A percentile compares a stretch with the other conserved stretches of the same genome.
These are phyloP conservation scores for Volvox africanus DNA, from an alignment of 139 green algal species.

Conservation along the genomic window DNA sequence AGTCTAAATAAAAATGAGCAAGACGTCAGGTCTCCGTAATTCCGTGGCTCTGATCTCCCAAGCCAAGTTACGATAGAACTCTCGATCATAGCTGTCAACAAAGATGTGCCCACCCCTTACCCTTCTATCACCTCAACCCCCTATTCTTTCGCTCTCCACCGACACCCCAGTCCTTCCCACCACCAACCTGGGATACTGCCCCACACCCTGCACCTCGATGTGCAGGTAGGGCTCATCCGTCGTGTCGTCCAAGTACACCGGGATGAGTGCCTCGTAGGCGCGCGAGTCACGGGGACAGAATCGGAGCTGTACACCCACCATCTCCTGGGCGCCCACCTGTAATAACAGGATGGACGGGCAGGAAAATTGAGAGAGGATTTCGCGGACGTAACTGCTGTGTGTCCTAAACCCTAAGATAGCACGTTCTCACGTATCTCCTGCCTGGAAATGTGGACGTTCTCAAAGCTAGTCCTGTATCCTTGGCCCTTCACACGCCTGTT, in stretches of 20 bases:
- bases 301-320: slow-evolving; percentile 48
- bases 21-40: no score
- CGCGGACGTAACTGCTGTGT: no score
- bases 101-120: no score
- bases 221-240: slow-evolving; percentile 58
- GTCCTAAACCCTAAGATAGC: no score
- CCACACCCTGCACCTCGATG: slow-evolving; percentile 50
- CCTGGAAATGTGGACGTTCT: no score
- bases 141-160: background rate
- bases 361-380: background rate
- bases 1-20: no score
- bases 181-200: slow-evolving; percentile 41
- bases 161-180: background rate
- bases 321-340: slow-evolving; percentile 35
- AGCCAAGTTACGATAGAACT: no score
- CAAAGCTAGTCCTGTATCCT: no score
- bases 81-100: no score
- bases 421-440: no score
- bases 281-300: slow-evolving; percentile 68
- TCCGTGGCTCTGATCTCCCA: no score
- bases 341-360: background rate
- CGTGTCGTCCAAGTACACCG: slow-evolving; percentile 66
- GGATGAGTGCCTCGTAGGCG: slow-evolving; percentile 65
- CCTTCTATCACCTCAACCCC: background rate
- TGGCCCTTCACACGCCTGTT: no score